Evolutionary conservation across 495 filamentous ascomycete genomes (phyloP).

Genomic region (Parmelia sp.): DNA sequence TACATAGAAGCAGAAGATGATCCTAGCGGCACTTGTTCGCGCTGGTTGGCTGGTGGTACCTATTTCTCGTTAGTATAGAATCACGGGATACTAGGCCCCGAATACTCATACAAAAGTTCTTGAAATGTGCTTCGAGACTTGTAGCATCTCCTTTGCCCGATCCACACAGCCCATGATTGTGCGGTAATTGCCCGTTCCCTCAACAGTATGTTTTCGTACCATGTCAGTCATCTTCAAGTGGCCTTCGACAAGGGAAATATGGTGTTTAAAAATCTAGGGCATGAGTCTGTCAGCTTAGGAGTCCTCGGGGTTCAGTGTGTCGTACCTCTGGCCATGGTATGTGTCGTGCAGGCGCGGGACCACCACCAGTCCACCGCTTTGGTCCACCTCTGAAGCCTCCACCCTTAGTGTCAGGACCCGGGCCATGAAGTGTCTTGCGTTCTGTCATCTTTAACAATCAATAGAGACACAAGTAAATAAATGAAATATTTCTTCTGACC

Average conservation of each 20-base stretch:
- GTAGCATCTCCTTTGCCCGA: slow-evolving; percentile 28
- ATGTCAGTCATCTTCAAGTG: slow-evolving; percentile 34
- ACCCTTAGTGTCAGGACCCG: slow-evolving; percentile 24
- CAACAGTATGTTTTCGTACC: slow-evolving; percentile 30
- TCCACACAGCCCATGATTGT: slow-evolving; percentile 26
- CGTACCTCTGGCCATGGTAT: slow-evolving; percentile 29
- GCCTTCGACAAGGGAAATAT: slow-evolving; percentile 32
- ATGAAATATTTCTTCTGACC: neutral
- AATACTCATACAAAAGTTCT: slow-evolving; percentile 25
- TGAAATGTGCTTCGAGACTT: slow-evolving; percentile 21
- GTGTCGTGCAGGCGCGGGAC: slow-evolving; percentile 27
- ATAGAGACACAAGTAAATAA: neutral
- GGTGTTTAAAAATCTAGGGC: slow-evolving; percentile 30
- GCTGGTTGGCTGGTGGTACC: slow-evolving; percentile 24
- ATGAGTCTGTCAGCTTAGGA: neutral
- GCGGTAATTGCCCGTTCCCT: slow-evolving; percentile 24
- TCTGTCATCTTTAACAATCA: slow-evolving; percentile 8
- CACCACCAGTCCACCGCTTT: slow-evolving; percentile 26
- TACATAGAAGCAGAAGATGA: slow-evolving; percentile 32
- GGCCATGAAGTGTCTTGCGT: slow-evolving; percentile 17
- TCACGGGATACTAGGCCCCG: neutral
- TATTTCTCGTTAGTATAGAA: slow-evolving; percentile 11
- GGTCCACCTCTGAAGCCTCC: slow-evolving; percentile 25
- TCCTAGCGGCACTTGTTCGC: slow-evolving; percentile 28
- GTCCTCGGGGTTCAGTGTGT: neutral